Base-by-base conservation (phyloP, 257 asterid species). In the Solanum chmielewskii region DNA sequence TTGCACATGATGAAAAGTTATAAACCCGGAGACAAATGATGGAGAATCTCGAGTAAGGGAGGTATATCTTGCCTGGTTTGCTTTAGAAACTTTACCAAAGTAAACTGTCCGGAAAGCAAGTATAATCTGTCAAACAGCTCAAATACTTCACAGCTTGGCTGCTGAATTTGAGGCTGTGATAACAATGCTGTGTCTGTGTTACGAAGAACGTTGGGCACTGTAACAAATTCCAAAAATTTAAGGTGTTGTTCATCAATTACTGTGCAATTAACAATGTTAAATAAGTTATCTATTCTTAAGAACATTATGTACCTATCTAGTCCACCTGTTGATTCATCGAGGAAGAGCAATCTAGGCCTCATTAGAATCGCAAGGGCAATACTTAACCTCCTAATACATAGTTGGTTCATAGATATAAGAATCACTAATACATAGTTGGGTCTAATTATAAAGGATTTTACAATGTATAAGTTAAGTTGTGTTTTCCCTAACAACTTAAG, bases 161-260 rank as follows among this genome's bases (percentile, higher is more conserved):
- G 98, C 87, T 97, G 99, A 84, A 97, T 31, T 95, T 10, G 99
- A 97, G 37, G 99, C 98, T 52, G 95, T 94, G 10, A 97, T 97
- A 1, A 71, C 91, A 92, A 2, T 96, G 95, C 47, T 95, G 81
- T 16, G 98, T 97, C 91, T 97, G 99, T 0, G 97, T 94, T 41
- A 97, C 98, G 31, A 97, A 97, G 95, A 97, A 97, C 0, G 99
- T 98, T 3, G 98, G 75, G 99, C 99, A 90, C 99, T 96, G 76
- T 69, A 11, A 94, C 85, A 75, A 71, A 44, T 14, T 18, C 21
- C 29, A 35, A 6, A 68, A 12, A 44, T 3, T 44, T 44, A 44
- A 44, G n/a, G 25, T 60, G 11, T 16, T 49, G 60, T 49, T 49
- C 60, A 20, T 20, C 23, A 23, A 62, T 31, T 44, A 44, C 49